Evolutionary conservation across 2,329 filamentous ascomycete genomes (phyloP).

Genomic region (Aspergillus ochraceoroseus): DNA sequence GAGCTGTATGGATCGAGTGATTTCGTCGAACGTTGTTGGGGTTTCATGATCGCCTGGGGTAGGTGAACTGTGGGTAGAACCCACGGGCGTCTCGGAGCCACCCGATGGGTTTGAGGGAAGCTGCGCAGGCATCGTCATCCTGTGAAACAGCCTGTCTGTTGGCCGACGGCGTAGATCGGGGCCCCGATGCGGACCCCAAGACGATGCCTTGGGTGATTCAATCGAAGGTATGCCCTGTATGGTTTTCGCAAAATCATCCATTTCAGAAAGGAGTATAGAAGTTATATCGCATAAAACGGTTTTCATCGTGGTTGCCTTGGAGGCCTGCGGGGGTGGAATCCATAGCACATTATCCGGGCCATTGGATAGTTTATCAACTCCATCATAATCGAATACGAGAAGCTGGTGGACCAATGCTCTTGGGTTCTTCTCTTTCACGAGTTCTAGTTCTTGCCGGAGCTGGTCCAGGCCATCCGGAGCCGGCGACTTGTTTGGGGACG

Average conservation of each 20-base stretch:
- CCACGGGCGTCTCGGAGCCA: slow-evolving; percentile 37
- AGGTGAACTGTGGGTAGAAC: slow-evolving; percentile 35
- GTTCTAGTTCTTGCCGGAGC: slow-evolving; percentile 60
- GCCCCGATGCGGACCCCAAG: slow-evolving; percentile 49
- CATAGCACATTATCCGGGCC: slow-evolving; percentile 61
- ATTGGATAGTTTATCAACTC: slow-evolving; percentile 52
- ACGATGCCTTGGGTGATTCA: slow-evolving; percentile 62
- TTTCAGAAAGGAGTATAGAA: slow-evolving; percentile 66
- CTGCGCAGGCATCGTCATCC: slow-evolving; percentile 75
- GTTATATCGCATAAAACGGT: slow-evolving; percentile 76
- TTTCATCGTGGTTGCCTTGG: slow-evolving; percentile 73
- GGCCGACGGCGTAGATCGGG: slow-evolving; percentile 43
- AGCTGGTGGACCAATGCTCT: slow-evolving; percentile 73
- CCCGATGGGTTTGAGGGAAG: slow-evolving; percentile 46
- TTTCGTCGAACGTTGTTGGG: slow-evolving; percentile 53
- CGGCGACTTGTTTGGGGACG: slow-evolving; percentile 32
- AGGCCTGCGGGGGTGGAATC: slow-evolving; percentile 64
- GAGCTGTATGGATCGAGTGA: slow-evolving; percentile 43
- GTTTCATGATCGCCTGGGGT: slow-evolving; percentile 39
- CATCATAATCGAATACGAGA: slow-evolving; percentile 70
- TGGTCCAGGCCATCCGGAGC: slow-evolving; percentile 36
- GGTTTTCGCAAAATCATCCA: slow-evolving; percentile 67
- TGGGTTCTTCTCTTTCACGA: slow-evolving; percentile 66
- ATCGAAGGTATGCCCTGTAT: slow-evolving; percentile 69
- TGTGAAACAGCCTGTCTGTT: slow-evolving; percentile 57